Conservation (phyloP, 2,329 filamentous ascomycete species). For the Cercospora sp. region DNA sequence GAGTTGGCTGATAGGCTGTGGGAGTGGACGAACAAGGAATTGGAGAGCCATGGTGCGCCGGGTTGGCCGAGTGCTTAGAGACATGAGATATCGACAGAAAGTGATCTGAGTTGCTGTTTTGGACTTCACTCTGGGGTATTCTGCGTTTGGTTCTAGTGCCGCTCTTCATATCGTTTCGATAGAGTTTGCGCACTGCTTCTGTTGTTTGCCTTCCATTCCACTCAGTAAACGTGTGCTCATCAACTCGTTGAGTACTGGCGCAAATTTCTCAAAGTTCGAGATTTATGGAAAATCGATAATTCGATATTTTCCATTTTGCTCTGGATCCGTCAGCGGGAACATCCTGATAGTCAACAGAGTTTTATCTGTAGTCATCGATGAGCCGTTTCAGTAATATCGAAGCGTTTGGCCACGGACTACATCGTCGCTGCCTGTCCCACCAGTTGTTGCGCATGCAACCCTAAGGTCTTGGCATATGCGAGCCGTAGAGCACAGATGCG, state of each 20-base stretch:
- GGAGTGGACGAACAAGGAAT: slow-evolving; percentile 36
- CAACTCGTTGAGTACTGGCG: no score
- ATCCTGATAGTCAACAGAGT: no score
- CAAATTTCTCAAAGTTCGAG: no score
- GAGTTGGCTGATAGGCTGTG: slow-evolving; percentile 32
- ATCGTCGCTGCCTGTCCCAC: neutral
- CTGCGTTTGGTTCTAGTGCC: neutral
- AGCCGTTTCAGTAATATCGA: neutral
- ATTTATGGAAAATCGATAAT: no score
- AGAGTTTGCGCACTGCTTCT: no score
- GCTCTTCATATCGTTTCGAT: no score
- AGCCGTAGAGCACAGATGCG: no score
- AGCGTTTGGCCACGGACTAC: neutral
- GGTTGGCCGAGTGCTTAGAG: slow-evolving; percentile 18
- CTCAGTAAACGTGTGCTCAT: no score
- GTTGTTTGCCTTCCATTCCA: no score
- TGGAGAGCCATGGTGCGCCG: slow-evolving; percentile 23
- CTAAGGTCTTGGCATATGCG: neutral
- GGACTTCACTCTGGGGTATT: neutral
- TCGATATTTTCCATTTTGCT: no score
- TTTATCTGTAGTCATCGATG: no score
- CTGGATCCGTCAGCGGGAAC: no score
- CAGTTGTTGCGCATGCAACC: neutral
- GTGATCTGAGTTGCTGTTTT: neutral
- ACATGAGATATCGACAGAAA: neutral